Evolutionary conservation across 257 asterid genomes (phyloP), one percentile per base, ranked within the genome.

Genomic region (Scutellaria galericulata): DNA sequence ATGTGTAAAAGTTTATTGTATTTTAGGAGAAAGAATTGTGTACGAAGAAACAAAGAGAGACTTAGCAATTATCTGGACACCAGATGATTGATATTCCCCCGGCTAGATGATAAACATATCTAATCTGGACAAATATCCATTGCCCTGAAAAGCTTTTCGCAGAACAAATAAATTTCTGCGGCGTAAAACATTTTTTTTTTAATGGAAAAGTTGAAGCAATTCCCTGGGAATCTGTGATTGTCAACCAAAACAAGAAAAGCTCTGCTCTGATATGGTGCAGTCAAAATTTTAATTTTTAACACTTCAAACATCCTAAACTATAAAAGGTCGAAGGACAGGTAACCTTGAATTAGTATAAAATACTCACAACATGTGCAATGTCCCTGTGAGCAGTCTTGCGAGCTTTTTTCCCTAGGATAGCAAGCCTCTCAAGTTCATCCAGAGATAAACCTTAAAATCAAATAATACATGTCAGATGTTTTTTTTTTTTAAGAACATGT

Each of bases 331-430:
- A n/a, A 18, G 24, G 67, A 63, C 22, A 61, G 61, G 40, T 55
- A 55, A 52, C 52, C 24, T 24, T 22, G 41, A 61, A 68, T 22
- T 48, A 80, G 65, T 39, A 60, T 56, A 37, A 71, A 50, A 75
- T 64, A 86, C 97, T 86, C 82, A 94, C 99, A 75, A 94, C 91
- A 83, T 88, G 87, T 63, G 97, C 90, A 76, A 94, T 94, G 83
- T 94, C 99, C 77, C 98, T 82, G 20, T 93, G 89, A 77, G 98
- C 91, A 51, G 96, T 91, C 90, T 94, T 94, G 59, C 84, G 85
- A 74, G 91, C 97, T 78, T 84, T 81, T 47, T 62, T 87, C 68
- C 99, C 98, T 66, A 91, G 82, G 61, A 81, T 79, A 63, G 99
- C 97, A 46, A 94, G 85, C 80, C 77, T 82, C 82, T 85, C 83